Percentiles rank a stretch among this genome's conserved stretches.
Evolutionary conservation across 2,329 filamentous ascomycete genomes (phyloP).

Genomic region (Sporothrix curviconia): DNA sequence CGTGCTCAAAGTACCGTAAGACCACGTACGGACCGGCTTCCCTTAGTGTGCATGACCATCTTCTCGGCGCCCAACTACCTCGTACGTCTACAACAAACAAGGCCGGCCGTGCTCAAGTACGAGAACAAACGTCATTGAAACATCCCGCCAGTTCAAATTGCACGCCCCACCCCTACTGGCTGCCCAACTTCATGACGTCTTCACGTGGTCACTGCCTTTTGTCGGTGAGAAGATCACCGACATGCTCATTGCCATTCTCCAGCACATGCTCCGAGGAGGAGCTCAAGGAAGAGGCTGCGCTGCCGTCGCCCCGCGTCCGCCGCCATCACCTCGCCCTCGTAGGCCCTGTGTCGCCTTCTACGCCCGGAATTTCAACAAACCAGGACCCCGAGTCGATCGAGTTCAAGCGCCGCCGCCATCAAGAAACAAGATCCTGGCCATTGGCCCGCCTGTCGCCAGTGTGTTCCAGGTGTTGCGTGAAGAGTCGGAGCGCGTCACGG

Average conservation of each 20-base stretch:
- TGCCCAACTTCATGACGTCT: conserved; percentile 99
- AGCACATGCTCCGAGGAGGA: conserved; percentile 99
- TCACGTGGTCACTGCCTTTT: conserved; percentile 99
- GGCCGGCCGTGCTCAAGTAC: conserved; percentile 95
- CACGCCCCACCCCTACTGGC: conserved; percentile 98
- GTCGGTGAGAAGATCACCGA: conserved; percentile 99
- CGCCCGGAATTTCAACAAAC: conserved; percentile 23
- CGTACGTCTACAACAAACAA: conserved; percentile 99
- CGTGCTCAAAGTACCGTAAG: too few species aligned
- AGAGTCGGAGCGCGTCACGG: conserved; percentile 92
- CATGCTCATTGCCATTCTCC: conserved; percentile 96
- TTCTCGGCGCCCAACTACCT: conserved; percentile 99
- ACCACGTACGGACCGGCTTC: too few species aligned
- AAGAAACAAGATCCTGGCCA: conserved; percentile 99
- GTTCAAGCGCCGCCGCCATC: conserved; percentile 90
- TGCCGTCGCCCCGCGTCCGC: conserved; percentile 69
- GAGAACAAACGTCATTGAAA: conserved; percentile 99
- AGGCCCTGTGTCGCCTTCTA: conserved; percentile 23
- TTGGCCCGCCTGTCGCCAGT: conserved; percentile 88
- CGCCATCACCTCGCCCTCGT: conserved; percentile 43
- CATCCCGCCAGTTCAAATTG: conserved; percentile 99
- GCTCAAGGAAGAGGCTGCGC: conserved; percentile 78
- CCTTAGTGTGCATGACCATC: conserved; percentile 99
- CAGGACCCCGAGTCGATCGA: conserved; percentile 78
- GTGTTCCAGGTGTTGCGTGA: conserved; percentile 98